Percentiles rank a stretch among this genome's conserved stretches.
phyloP scores from a whole-genome alignment of 257 asterid species.

The Echites panduratus region DNA sequence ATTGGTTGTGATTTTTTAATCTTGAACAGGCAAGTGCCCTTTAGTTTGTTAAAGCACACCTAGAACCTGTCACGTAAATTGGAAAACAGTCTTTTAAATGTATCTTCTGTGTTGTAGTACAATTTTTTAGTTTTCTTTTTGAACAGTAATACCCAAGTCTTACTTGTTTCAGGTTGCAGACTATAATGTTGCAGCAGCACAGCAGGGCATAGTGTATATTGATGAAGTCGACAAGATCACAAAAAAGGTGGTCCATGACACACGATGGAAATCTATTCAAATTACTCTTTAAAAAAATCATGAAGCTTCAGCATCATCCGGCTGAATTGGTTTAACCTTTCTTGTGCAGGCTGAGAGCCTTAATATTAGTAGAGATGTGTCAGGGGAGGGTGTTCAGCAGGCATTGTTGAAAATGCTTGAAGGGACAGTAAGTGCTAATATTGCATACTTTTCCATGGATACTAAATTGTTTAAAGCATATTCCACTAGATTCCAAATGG shows the following conservation, averaged over 20 bases:
- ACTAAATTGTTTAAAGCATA: not conserved
- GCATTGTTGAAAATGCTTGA: slow-evolving; percentile 98
- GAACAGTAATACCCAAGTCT: slow-evolving; percentile 2
- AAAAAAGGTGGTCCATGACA: slow-evolving; percentile 51
- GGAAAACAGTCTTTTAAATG: not conserved
- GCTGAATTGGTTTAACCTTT: slow-evolving; percentile 8
- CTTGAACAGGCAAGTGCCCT: not conserved
- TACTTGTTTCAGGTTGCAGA: slow-evolving; percentile 70
- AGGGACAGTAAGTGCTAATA: slow-evolving; percentile 74
- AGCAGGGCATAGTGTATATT: slow-evolving; percentile 95
- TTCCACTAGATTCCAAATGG: not conserved
- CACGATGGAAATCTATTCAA: not conserved
- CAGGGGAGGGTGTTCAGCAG: slow-evolving; percentile 99
- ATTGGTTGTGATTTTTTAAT: not conserved
- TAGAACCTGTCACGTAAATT: not conserved
- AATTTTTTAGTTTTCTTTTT: not conserved
- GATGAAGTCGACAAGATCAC: slow-evolving; percentile 99
- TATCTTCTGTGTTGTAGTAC: not conserved
- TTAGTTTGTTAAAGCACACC: no score
- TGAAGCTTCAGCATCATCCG: not conserved
- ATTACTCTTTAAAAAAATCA: not conserved
- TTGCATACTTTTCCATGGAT: slow-evolving; percentile 10
- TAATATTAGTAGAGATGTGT: slow-evolving; percentile 94
- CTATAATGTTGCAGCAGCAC: slow-evolving; percentile 92
- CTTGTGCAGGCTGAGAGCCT: slow-evolving; percentile 83